Evolutionary conservation across 805 yeast species (phyloP).

Genomic region (Cyberlindnera euphorbiiphila): DNA sequence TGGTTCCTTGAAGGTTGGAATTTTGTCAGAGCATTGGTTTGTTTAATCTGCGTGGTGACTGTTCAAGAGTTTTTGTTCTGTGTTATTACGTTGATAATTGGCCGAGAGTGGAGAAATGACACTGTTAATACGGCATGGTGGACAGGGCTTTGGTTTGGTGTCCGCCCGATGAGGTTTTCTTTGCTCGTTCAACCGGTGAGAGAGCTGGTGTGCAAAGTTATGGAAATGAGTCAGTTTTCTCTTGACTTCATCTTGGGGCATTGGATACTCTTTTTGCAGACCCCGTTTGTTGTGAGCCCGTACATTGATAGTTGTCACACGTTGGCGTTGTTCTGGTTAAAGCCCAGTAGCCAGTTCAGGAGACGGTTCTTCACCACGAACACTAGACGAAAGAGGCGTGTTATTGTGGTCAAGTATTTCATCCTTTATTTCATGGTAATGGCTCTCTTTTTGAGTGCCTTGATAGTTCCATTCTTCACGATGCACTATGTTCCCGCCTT

Average conservation of each 20-base stretch:
- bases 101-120: conserved; percentile 60
- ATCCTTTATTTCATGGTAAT: conserved; percentile 42
- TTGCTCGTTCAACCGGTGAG: conserved; percentile 59
- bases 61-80: conserved; percentile 59
- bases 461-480: conserved; percentile 47
- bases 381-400: conserved; percentile 33
- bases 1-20: conserved; percentile 69
- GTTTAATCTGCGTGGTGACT: conserved; percentile 52
- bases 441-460: conserved; percentile 35
- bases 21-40: conserved; percentile 54
- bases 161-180: conserved; percentile 58
- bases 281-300: conserved; percentile 61
- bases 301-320: conserved; percentile 66
- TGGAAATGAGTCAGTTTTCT: conserved; percentile 66
- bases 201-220: conserved; percentile 58
- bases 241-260: conserved; percentile 62
- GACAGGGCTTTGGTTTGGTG: conserved; percentile 64
- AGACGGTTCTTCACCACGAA: conserved; percentile 12
- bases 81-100: conserved; percentile 42
- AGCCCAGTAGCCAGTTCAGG: conserved; percentile 43
- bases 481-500: conserved; percentile 28
- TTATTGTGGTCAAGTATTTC: conserved; percentile 44
- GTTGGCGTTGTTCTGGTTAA: conserved; percentile 62
- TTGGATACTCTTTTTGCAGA: conserved; percentile 49
- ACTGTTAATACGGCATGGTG: conserved; percentile 70